Evolutionary conservation across 2,329 filamentous ascomycete species (phyloP).

Genomic region (Hypomyces perniciosus): DNA sequence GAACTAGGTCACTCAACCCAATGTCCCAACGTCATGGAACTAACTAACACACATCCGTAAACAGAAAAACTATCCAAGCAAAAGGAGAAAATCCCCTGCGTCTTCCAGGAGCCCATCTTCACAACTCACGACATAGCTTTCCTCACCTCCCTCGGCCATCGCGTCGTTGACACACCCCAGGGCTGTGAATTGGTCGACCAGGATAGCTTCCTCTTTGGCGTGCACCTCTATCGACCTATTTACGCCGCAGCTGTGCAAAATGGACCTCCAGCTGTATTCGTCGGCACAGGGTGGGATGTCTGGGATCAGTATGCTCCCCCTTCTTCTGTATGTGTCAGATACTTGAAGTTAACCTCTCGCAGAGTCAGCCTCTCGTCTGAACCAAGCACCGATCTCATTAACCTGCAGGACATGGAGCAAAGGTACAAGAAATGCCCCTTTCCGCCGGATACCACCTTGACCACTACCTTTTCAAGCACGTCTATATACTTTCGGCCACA

Average conservation of each 20-base stretch:
- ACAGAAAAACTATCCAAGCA: not conserved
- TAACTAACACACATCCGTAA: not conserved
- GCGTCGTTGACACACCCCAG: constrained; percentile 43
- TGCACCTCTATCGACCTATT: constrained; percentile 52
- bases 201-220: constrained; percentile 52
- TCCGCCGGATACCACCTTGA: constrained; percentile 10
- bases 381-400: constrained; percentile 1
- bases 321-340: not conserved
- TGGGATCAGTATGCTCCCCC: constrained; percentile 42
- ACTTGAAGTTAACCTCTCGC: not conserved
- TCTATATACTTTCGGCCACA: constrained; percentile 16
- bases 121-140: constrained; percentile 44
- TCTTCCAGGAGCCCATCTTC: constrained; percentile 52
- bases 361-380: constrained; percentile 3
- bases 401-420: constrained; percentile 14
- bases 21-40: not conserved
- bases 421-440: constrained; percentile 14
- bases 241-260: constrained; percentile 46
- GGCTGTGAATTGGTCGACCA: constrained; percentile 46
- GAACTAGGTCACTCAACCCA: constrained; percentile 29
- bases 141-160: constrained; percentile 48
- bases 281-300: constrained; percentile 49
- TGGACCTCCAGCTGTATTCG: constrained; percentile 45
- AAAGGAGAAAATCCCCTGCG: constrained; percentile 31
- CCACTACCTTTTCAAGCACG: constrained; percentile 17